These are phyloP conservation scores for Lentinula detonsa DNA, from an alignment of 768 basidiomycete genomes.

Conservation along the genomic window DNA sequence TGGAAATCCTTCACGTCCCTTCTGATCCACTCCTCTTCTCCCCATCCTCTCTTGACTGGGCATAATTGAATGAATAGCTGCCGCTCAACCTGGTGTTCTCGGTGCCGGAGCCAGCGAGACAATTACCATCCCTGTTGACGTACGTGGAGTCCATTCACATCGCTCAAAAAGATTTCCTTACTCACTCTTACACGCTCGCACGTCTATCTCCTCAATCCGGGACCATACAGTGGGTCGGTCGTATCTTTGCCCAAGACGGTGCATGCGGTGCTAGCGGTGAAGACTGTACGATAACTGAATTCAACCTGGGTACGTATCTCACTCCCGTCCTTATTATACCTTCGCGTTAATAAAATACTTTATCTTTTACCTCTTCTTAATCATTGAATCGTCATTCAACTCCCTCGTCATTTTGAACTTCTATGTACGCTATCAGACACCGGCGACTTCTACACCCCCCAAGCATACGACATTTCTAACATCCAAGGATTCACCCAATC, in stretches of 20 bases:
- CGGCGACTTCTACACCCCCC: slow-evolving; percentile 12
- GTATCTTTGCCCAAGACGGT: slow-evolving; percentile 32
- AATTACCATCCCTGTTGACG: slow-evolving; percentile 16
- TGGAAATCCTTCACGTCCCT: background rate
- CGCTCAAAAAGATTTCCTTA: background rate
- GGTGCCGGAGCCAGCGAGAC: slow-evolving; percentile 20
- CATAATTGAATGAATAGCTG: slow-evolving; percentile 11
- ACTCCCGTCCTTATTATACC: background rate
- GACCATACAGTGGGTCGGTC: slow-evolving; percentile 31
- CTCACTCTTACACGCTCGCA: too few species aligned
- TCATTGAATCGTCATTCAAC: background rate
- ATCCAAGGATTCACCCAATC: slow-evolving; percentile 37
- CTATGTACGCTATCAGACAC: slow-evolving; percentile 6
- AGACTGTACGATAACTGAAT: slow-evolving; percentile 31
- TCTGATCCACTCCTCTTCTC: slow-evolving; percentile 16
- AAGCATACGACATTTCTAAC: slow-evolving; percentile 39
- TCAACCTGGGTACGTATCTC: slow-evolving; percentile 28
- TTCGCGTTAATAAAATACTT: background rate
- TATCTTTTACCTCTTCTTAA: background rate
- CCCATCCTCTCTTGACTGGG: slow-evolving; percentile 17
- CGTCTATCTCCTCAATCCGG: too few species aligned
- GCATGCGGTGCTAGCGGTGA: slow-evolving; percentile 31
- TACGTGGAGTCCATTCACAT: background rate
- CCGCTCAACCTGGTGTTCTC: slow-evolving; percentile 25
- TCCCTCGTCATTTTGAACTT: too few species aligned